Evolutionary conservation across 495 filamentous ascomycete species (phyloP).

Genomic region (Trypethelium eluteriae): DNA sequence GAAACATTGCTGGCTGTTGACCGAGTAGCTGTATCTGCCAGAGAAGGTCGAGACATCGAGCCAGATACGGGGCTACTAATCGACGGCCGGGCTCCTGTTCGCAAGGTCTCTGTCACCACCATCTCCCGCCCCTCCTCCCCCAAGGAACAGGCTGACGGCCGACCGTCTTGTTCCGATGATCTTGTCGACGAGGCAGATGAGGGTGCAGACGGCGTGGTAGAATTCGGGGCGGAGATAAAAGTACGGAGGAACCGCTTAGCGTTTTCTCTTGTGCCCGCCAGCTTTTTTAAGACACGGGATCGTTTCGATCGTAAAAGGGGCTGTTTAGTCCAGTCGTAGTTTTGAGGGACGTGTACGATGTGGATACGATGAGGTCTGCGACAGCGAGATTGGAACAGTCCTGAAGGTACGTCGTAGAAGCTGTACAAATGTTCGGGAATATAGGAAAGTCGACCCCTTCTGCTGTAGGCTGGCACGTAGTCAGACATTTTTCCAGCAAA

Average conservation of each 20-base stretch:
- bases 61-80: background rate
- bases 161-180: conserved; percentile 4
- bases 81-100: conserved; percentile 8
- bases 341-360: conserved; percentile 5
- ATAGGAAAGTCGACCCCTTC: conserved; percentile 7
- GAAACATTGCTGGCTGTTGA: background rate
- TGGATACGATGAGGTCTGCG: conserved; percentile 10
- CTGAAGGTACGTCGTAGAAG: background rate
- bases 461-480: conserved; percentile 1
- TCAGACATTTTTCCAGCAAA: conserved; percentile 7
- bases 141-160: background rate
- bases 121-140: conserved; percentile 16
- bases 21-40: conserved; percentile 22
- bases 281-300: conserved; percentile 24
- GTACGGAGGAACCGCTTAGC: conserved; percentile 40
- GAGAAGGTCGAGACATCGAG: conserved; percentile 16
- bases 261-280: conserved; percentile 40
- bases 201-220: background rate
- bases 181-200: conserved; percentile 15
- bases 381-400: conserved; percentile 10
- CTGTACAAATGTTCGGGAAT: conserved; percentile 7
- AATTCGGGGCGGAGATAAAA: conserved; percentile 29
- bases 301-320: background rate
- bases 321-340: conserved; percentile 11
- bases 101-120: conserved; percentile 11